Evolutionary conservation across 1,284 basidiomycete genomes (phyloP), one percentile per base, ranked within the genome.

Genomic region (Cutaneotrichosporon spelunceum): DNA sequence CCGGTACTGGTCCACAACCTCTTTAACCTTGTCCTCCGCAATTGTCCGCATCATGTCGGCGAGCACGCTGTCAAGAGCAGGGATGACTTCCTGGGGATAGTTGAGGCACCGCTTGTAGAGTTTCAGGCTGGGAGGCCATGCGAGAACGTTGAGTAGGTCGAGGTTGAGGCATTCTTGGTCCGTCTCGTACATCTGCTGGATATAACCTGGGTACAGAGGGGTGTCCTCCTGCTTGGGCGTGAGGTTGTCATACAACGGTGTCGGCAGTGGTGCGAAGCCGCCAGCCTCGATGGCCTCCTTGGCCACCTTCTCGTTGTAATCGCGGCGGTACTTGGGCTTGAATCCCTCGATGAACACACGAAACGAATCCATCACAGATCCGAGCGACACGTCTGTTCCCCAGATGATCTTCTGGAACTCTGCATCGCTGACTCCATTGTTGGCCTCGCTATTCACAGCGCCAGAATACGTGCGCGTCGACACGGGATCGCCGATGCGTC

Each of bases 81-180:
- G 95, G 47, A 99, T 85, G 56, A 98, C 87, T 81, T 99, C 95
- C 78, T 97, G 93, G 0, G 95, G 96, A 77, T 95, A 99, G 74
- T 93, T 93, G 67, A 88, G 78, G 14, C 98, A 81, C 71, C 91
- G 89, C 47, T 81, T 80, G 73, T 90, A 85, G 14, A 97, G 82
- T 78, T 92, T 93, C 73, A 86, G 88, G 64, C 87, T 87, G 7
- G 90, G 87, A 0, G 92, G 91, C 76, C 89, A 99, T 0, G 94
- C 87, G 29, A 88, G 83, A n/a, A 99, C 81, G 77, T 99, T 96
- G 71, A 84, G 74, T 75, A 92, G 84, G 73, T 98, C 93, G 57
- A 99, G 82, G 77, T 99, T 99, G 69, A 99, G 82, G 74, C 91
- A 91, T 14, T 88, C 91, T 76, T 96, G 91, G 34, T 90, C 89